Base-by-base conservation (phyloP, 129 eudicot genomes). In the Apium graveolens region DNA sequence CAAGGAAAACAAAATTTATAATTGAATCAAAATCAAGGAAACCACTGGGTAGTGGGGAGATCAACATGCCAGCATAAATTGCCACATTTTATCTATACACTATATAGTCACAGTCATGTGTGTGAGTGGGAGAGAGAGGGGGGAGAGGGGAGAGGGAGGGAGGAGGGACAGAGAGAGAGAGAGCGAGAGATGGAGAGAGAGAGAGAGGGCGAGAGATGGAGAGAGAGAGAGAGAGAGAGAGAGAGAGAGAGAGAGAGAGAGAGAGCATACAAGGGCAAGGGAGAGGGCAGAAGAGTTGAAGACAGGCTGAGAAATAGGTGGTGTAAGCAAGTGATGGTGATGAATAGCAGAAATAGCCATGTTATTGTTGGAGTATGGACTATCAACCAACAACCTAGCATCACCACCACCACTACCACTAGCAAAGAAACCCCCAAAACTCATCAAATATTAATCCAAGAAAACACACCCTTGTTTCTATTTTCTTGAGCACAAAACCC, bases 391-490 rank as follows among this genome's bases (percentile, higher is more conserved):
- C 90, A 89, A 78, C 78, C 87, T 84, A 62, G 90, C 78, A 81
- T 85, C 93, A 65, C 91, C 86, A 83, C 91, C 89, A 85, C 81
- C 57, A 43, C 87, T 66, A 53, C 90, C 82, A 55, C 80, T 82
- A 51, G 88, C 83, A 78, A 81, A 83, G 82, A 86, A 87, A 75
- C 87, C 91, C 83, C 90, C 92, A 88, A 86, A 87, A 86, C 90
- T 90, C 91, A 90, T 90, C 86, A 78, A 63, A 69, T 24, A 65
- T 5, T 4, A 27, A 65, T 31, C 38, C 39, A 65, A 65, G 39
- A 65, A 65, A 13, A 12, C 38, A 65, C 32, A 31, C 71, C 24
- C 71, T 32, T 31, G 37, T 27, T 65, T 32, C 3, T 29, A 31
- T 65, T 29, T 65, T 32, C 39, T 16, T 10, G 29, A 55, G 39